These are phyloP conservation scores for Fusarium goolgardi DNA, from an alignment of 2,329 filamentous ascomycete species.

Conservation along the genomic window DNA sequence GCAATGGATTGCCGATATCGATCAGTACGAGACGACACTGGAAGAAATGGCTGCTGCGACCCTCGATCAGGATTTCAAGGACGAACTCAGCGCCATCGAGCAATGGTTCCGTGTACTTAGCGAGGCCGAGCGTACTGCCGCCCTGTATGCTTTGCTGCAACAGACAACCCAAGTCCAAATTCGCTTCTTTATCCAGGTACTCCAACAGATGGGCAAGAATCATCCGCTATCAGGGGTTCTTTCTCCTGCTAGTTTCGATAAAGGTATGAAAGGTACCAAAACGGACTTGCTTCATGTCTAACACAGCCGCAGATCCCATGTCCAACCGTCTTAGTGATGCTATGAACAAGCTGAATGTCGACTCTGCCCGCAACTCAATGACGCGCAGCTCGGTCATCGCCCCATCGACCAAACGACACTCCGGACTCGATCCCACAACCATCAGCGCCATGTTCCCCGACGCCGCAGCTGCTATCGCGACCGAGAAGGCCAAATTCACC, in stretches of 20 bases:
- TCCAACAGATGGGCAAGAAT: constrained; percentile 99
- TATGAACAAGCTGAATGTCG: constrained; percentile 93
- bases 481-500: constrained; percentile 97
- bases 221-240: constrained; percentile 97
- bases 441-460: constrained; percentile 99
- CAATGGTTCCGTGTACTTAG: constrained; percentile 99
- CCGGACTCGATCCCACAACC: constrained; percentile 89
- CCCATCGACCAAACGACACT: constrained; percentile 90
- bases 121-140: constrained; percentile 95
- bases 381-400: constrained; percentile 79
- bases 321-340: constrained; percentile 94
- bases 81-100: constrained; percentile 97
- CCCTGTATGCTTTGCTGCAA: constrained; percentile 93
- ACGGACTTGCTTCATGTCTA: constrained; percentile 12
- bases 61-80: constrained; percentile 99
- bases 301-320: constrained; percentile 80
- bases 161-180: constrained; percentile 99
- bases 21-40: constrained; percentile 97
- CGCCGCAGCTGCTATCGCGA: constrained; percentile 96
- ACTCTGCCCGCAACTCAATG: constrained; percentile 87
- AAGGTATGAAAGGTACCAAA: constrained; percentile 69
- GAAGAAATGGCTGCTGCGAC: constrained; percentile 99
- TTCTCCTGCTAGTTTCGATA: constrained; percentile 96
- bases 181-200: constrained; percentile 97
- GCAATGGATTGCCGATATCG: constrained; percentile 99